A percentile compares a stretch with the other conserved stretches of the same genome.
phyloP scores from a whole-genome alignment of 352 stramenopile species.

The Pythium grandisporangium region DNA sequence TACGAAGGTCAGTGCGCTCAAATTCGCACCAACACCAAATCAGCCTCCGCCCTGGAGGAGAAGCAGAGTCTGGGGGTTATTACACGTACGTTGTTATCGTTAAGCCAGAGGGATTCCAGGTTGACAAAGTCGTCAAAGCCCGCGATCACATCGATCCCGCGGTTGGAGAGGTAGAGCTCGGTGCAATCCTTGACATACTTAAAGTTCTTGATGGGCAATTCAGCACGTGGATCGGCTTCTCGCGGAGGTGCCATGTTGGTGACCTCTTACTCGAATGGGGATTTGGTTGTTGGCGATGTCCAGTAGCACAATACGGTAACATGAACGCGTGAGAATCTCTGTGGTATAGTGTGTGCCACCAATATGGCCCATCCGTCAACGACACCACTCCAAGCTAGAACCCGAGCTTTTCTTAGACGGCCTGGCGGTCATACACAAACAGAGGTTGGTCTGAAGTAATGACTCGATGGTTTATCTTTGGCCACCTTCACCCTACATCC shows the following conservation, averaged over 20 bases:
- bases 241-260: constrained; percentile 14
- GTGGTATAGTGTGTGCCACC: too few species aligned
- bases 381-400: too few species aligned
- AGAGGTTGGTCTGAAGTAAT: too few species aligned
- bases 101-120: constrained; percentile 86
- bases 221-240: constrained; percentile 57
- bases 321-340: too few species aligned
- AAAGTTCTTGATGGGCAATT: constrained; percentile 82
- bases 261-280: background rate
- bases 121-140: constrained; percentile 86
- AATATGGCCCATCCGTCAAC: too few species aligned
- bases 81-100: constrained; percentile 58
- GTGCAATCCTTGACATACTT: constrained; percentile 89
- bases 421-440: too few species aligned
- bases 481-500: too few species aligned
- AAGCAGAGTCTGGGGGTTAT: too few species aligned
- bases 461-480: too few species aligned
- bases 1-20: constrained; percentile 6
- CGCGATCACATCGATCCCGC: constrained; percentile 65
- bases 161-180: constrained; percentile 77
- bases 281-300: too few species aligned
- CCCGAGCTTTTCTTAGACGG: too few species aligned
- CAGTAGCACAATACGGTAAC: too few species aligned
- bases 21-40: background rate
- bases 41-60: background rate